Percentiles rank a stretch among this genome's conserved stretches.
Conservation (phyloP, 2,329 filamentous ascomycete genomes). For the Elsinoe batatas region DNA sequence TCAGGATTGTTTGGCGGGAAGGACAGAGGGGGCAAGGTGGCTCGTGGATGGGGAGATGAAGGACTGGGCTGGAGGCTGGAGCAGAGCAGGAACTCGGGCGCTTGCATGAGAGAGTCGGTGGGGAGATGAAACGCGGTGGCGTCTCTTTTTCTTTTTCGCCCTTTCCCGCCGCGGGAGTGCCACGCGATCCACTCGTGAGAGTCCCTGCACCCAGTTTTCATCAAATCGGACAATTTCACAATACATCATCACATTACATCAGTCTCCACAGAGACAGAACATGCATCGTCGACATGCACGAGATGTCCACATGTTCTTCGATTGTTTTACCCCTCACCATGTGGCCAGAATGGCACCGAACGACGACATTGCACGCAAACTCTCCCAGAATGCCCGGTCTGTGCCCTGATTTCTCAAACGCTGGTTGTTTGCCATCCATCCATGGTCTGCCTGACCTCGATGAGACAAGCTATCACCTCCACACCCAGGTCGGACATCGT, state of each 20-base stretch:
- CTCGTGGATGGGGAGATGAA: background rate
- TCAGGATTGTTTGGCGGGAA: constrained; percentile 7
- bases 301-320: no score
- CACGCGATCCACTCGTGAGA: background rate
- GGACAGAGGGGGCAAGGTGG: background rate
- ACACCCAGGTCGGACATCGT: background rate
- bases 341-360: no score
- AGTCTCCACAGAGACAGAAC: background rate
- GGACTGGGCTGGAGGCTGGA: constrained; percentile 10
- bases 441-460: background rate
- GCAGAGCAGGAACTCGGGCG: background rate
- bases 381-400: background rate
- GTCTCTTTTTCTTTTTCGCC: background rate
- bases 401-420: background rate
- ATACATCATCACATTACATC: background rate
- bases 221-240: background rate
- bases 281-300: no score
- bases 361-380: background rate
- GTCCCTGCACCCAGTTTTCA: background rate
- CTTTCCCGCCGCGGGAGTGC: background rate
- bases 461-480: constrained; percentile 6
- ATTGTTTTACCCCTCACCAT: no score
- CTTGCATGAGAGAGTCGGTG: constrained; percentile 1
- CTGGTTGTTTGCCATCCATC: background rate
- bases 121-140: background rate